Evolutionary conservation across 2,329 filamentous ascomycete species (phyloP), one percentile per base, ranked within the genome.

Genomic region (Didymella keratinophila): DNA sequence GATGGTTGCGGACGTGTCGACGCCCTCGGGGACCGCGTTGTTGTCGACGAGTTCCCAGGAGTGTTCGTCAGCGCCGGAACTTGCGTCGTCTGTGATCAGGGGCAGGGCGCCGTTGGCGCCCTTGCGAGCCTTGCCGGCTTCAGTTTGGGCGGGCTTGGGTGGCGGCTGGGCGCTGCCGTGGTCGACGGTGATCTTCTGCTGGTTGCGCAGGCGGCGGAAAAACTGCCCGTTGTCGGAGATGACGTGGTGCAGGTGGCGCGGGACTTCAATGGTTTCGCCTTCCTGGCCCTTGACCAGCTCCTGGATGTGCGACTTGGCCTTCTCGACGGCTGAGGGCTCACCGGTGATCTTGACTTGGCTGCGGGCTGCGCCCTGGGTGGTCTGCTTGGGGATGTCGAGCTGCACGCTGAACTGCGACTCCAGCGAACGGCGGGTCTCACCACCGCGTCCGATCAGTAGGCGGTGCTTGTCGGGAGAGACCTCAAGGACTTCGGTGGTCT

Each of bases 401-500:
- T 89, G 88, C 52, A 99, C 89, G 56, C 87, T 88, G 81, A 97
- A 96, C 73, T 93, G 87, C 36, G 89, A 84, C 81, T 99, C 95
- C 25, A 99, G 84, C 64, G 89, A 86, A 63, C 91, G 90, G 76
- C 96, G 91, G 47, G 87, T 88, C 66, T 97, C 93, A 63, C 96
- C 95, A 63, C 92, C 93, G 56, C 93, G 92, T 41, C 95, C 95
- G 72, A 99, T 98, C 23, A 99, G 84, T 9, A 91, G 84, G 52
- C 93, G 86, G 77, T 99, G 96, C 82, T 97, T 96, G 69, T 95
- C 90, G 12, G 89, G 88, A 16, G 93, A 91, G 34, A 99, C 88
- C 32, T 97, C 93, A 25, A 97, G 74, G 16, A 84, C 83, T 70
- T 92, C 89, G 0, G 88, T 90, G 39, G 92, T 86, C 78, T 97